These are phyloP conservation scores for Vicia villosa DNA, from an alignment of 306 rosid genomes.

Conservation along the genomic window DNA sequence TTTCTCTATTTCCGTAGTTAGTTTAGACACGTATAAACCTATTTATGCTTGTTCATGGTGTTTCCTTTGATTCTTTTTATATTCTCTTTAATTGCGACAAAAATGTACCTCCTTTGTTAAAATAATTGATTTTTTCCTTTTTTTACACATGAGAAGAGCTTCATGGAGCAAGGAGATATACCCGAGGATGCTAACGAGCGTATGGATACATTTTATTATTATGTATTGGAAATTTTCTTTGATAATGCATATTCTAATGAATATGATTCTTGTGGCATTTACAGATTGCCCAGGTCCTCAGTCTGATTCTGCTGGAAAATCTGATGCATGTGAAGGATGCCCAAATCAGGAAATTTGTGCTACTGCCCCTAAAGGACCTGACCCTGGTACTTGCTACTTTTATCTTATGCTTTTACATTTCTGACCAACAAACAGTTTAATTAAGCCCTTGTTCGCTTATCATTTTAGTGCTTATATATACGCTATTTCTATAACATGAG, in stretches of 20 bases:
- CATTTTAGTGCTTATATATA: neutral
- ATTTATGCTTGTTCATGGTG: no score
- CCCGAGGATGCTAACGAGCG: conserved; percentile 90
- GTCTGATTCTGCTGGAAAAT: conserved; percentile 83
- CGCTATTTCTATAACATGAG: neutral
- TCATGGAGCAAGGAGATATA: conserved; percentile 74
- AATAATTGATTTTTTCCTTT: neutral
- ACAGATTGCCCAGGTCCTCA: conserved; percentile 94
- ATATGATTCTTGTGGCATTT: conserved; percentile 8
- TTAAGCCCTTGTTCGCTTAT: neutral
- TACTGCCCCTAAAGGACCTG: conserved; percentile 94
- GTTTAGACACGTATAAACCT: no score
- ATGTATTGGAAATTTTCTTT: neutral
- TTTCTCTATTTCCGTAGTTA: no score
- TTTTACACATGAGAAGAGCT: conserved; percentile 12
- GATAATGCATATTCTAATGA: neutral
- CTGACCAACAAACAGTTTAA: neutral
- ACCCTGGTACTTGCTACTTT: conserved; percentile 61
- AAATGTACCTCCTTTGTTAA: neutral
- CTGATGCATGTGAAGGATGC: conserved; percentile 82
- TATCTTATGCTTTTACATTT: neutral
- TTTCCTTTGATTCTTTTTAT: no score
- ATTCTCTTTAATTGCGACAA: neutral
- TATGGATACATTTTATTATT: conserved; percentile 41
- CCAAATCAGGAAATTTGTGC: conserved; percentile 89